Percentiles rank a stretch among this genome's conserved stretches.
These are phyloP conservation scores for Paracorniculantispora psalliotae DNA, from an alignment of 2,329 filamentous ascomycete genomes.

Conservation along the genomic window DNA sequence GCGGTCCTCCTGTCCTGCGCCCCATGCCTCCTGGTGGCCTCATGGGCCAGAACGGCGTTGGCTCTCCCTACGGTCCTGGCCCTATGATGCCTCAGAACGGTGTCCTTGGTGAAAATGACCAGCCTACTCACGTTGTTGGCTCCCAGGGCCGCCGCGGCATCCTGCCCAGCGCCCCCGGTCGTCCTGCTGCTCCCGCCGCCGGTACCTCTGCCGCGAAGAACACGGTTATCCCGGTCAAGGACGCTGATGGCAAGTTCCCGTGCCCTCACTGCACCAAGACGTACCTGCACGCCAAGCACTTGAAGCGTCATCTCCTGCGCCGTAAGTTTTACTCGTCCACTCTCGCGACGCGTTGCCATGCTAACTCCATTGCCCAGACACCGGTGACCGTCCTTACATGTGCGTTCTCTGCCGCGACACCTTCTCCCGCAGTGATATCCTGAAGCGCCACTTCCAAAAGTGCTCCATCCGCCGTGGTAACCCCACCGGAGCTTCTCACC, in stretches of 20 bases:
- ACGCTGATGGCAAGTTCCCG: constrained; percentile 95
- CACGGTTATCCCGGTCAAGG: constrained; percentile 84
- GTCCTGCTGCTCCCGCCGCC: constrained; percentile 69
- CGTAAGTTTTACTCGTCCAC: constrained; percentile 60
- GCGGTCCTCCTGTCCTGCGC: constrained; percentile 56
- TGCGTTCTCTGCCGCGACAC: constrained; percentile 97
- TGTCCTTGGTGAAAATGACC: constrained; percentile 53
- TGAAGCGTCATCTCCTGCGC: constrained; percentile 92
- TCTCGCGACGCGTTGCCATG: background rate
- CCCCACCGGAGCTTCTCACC: constrained; percentile 87
- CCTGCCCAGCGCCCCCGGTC: constrained; percentile 81
- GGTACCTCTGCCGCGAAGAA: constrained; percentile 69
- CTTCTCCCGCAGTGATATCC: constrained; percentile 94
- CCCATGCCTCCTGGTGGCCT: constrained; percentile 67
- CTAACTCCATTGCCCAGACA: constrained; percentile 55
- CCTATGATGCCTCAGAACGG: constrained; percentile 52
- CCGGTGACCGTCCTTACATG: constrained; percentile 96
- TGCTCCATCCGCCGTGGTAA: constrained; percentile 95
- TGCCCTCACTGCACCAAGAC: constrained; percentile 98
- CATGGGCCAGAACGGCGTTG: constrained; percentile 53
- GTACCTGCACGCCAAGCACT: constrained; percentile 93
- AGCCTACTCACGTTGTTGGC: constrained; percentile 87
- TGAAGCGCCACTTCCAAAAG: constrained; percentile 99
- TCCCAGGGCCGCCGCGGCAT: constrained; percentile 91
- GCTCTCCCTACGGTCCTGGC: constrained; percentile 56